Base-by-base conservation (phyloP, 78 protist species). In the Isochrysis galbana region DNA sequence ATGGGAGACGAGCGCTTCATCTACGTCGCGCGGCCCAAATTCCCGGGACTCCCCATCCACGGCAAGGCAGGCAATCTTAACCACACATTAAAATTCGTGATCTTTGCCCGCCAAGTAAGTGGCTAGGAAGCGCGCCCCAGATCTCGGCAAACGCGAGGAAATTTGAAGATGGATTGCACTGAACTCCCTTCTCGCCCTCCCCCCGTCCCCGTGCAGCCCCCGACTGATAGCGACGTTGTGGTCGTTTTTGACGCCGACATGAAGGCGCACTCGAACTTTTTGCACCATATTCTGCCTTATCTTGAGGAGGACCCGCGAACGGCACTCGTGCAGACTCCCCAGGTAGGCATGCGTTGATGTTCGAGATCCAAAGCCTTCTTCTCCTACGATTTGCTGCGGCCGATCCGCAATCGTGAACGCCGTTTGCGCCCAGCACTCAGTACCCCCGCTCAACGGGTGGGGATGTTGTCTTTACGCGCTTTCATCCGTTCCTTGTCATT, bases 41-140 rank as follows among this genome's bases (percentile, higher is more conserved):
- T 4, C 36, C 84, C 84, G 14, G 84, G 84, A 0, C 34, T 77
- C n/a, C 84, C 84, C 26, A 39, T 77, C 4, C 84, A 77, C n/a
- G 84, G 84, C 5, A 77, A 77, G 84, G 84, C 84, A 10, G 84
- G 84, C 84, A 77, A 77, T 46, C 23, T 77, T 3, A 77, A 77
- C 47, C 23, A 5, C 23, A 25, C 84, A 0, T 46, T 77, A 42
- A 77, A 77, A 14, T 77, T 77, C 84, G 0, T 39, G 48, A 77
- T 70, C 80, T 70, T 70, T 34, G 80, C 84, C 3, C 10, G 22
- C 17, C 74, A 32, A 3, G 61, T 51, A 51, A n/a, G n/a, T n/a
- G n/a, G n/a, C n/a, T n/a, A n/a, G n/a, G n/a, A n/a, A n/a, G n/a
- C n/a, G n/a, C 21, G 29, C 11, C 77, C 34, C 39, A n/a, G n/a